Base-by-base conservation (phyloP, 1,284 basidiomycete species). In the Marasmius sp. region DNA sequence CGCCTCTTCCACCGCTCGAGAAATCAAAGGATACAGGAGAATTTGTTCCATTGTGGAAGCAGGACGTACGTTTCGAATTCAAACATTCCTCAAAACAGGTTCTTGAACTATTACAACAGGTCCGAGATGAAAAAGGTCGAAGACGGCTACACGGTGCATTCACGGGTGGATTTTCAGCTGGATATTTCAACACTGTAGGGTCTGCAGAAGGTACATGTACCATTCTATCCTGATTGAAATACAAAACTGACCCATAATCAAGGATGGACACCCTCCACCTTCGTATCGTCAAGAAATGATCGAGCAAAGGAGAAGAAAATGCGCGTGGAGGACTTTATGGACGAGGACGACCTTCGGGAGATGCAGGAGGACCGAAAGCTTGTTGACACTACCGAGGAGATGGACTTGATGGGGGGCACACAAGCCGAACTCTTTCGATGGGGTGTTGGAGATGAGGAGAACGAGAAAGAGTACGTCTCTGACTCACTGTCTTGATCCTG, bases 21-120 rank as follows among this genome's bases (percentile, higher is more conserved):
- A 94, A 94, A 67, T 88, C 87, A 41, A 93, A 88, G 72, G 97
- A 98, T 72, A 88, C 85, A 12, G 92, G 93, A 66, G 97, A 98
- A 73, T 97, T 94, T 74, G 92, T 97, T 51, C 97, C 97, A 0
- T 75, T 97, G 57, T 99, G 97, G 97, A 94, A 99, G 73, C 97
- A 98, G 80, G 95, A 98, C 68, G 94, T 93, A 65, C 64, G 80
- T 72, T 45, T 43, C 20, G 27, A 34, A n/a, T 22, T 16, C 18
- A 33, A 16, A 4, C 10, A 8, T 22, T 34, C 22, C 22, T 27
- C 38, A 45, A 14, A 36, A 10, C 16, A 47, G 14, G 48, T 61
- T 49, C 33, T 66, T 18, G 22, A 39, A 33, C 22, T 18, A 34
- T 60, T 50, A 65, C 34, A 12, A n/a, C 69, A 95, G 90, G 95